Evolutionary conservation across 352 stramenopile species (phyloP).

Genomic region (Phytopythium helicoides): DNA sequence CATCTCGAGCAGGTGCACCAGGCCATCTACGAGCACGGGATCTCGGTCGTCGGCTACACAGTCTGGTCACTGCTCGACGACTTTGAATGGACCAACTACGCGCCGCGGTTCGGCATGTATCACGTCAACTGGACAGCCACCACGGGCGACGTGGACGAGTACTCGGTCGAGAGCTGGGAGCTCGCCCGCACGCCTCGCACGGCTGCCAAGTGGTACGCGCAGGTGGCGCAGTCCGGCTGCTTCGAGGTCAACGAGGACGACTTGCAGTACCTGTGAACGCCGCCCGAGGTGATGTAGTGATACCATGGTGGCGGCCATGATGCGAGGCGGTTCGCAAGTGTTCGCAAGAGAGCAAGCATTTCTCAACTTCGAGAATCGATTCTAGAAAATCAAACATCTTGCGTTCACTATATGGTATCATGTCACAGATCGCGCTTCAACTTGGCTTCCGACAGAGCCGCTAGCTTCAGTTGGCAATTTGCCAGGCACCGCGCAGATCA

Average conservation of each 20-base stretch:
- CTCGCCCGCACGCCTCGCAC: constrained; percentile 41
- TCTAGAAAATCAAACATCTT: no score
- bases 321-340: no score
- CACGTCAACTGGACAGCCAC: constrained; percentile 47
- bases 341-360: no score
- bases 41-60: constrained; percentile 88
- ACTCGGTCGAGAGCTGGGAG: constrained; percentile 12
- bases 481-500: constrained; percentile 14
- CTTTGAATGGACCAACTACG: constrained; percentile 31
- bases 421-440: constrained; percentile 1
- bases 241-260: constrained; percentile 29
- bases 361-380: no score
- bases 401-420: no score
- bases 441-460: background rate
- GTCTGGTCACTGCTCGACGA: constrained; percentile 73
- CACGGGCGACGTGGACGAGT: constrained; percentile 29
- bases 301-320: no score
- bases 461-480: constrained; percentile 6
- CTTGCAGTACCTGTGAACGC: constrained; percentile 10
- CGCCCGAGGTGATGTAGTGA: no score
- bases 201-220: constrained; percentile 37
- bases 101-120: constrained; percentile 53
- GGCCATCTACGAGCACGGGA: constrained; percentile 40
- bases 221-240: constrained; percentile 22
- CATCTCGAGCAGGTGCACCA: constrained; percentile 55